Evolutionary conservation across 352 stramenopile genomes (phyloP).

Genomic region (Albugo laibachii): DNA sequence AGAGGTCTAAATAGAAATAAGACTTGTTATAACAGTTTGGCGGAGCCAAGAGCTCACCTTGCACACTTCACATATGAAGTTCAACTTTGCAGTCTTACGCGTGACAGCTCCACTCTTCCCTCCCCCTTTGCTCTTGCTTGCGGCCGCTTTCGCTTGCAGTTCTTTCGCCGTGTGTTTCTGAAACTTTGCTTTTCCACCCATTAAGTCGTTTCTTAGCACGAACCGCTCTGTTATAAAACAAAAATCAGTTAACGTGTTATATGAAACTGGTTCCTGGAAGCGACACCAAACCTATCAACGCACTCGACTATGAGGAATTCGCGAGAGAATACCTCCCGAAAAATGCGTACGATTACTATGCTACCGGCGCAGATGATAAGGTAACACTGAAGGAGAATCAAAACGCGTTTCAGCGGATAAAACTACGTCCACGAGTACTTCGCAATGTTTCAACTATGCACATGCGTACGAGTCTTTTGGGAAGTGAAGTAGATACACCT

Average conservation of each 20-base stretch:
- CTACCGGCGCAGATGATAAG: slow-evolving; percentile 87
- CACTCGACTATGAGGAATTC: slow-evolving; percentile 82
- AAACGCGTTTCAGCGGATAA: slow-evolving; percentile 81
- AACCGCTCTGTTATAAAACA: too few species aligned
- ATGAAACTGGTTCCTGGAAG: slow-evolving; percentile 55
- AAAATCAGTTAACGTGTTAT: too few species aligned
- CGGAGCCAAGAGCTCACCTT: slow-evolving; percentile 15
- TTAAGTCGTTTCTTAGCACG: slow-evolving; percentile 7
- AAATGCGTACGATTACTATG: slow-evolving; percentile 85
- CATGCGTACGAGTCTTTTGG: slow-evolving; percentile 82
- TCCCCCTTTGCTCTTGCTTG: slow-evolving; percentile 33
- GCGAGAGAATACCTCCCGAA: slow-evolving; percentile 79
- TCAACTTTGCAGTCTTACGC: slow-evolving; percentile 25
- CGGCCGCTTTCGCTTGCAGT: slow-evolving; percentile 20
- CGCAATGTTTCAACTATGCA: slow-evolving; percentile 86
- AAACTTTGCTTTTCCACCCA: slow-evolving; percentile 59
- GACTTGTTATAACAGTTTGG: not conserved
- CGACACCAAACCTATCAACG: slow-evolving; percentile 59
- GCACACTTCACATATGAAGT: slow-evolving; percentile 49
- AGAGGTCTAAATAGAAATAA: slow-evolving; percentile 14
- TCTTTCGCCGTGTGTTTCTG: slow-evolving; percentile 62
- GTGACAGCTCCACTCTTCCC: slow-evolving; percentile 20
- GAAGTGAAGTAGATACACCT: slow-evolving; percentile 75
- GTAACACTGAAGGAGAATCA: slow-evolving; percentile 53
- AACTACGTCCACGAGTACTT: slow-evolving; percentile 88